phyloP scores from a whole-genome alignment of 1,284 basidiomycete species.

The Tylopilus orsonianus region DNA sequence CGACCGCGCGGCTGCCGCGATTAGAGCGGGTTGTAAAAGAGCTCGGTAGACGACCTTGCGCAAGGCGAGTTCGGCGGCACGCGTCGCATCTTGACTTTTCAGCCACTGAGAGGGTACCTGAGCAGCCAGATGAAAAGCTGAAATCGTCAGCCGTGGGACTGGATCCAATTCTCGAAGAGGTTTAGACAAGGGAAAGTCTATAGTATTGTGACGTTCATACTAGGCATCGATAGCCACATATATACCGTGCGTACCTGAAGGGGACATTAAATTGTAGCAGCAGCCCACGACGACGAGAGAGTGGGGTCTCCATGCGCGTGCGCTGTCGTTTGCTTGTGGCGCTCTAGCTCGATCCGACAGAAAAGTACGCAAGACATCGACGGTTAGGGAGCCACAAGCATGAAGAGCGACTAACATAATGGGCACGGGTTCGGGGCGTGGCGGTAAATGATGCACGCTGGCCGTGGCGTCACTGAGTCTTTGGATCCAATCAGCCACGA shows the following conservation, averaged over 20 bases:
- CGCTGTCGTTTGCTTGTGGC: conserved; percentile 3
- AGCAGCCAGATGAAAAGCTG: conserved; percentile 60
- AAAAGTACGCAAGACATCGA: conserved; percentile 45
- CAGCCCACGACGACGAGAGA: conserved; percentile 49
- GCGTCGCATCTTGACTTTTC: conserved; percentile 24
- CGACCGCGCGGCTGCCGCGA: conserved; percentile 2
- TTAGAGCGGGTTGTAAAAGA: conserved; percentile 39
- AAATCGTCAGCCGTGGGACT: conserved; percentile 21
- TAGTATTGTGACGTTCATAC: conserved; percentile 10
- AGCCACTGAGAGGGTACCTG: conserved; percentile 45
- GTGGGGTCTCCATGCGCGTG: conserved; percentile 38
- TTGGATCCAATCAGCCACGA: conserved; percentile 27
- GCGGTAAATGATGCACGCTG: not conserved
- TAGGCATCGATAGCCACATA: not conserved
- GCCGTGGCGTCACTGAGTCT: conserved; percentile 1
- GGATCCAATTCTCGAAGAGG: conserved; percentile 25
- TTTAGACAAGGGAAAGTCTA: conserved; percentile 44
- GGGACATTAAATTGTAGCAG: conserved; percentile 50
- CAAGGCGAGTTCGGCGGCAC: conserved; percentile 44
- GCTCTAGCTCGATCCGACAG: conserved; percentile 15
- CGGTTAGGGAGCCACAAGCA: conserved; percentile 50
- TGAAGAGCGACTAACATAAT: conserved; percentile 67
- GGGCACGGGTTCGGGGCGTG: conserved; percentile 35
- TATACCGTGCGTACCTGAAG: conserved; percentile 36
- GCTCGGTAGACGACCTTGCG: conserved; percentile 69